Percentiles rank a stretch among this genome's conserved stretches.
phyloP scores from a whole-genome alignment of 2,329 filamentous ascomycete genomes.

The Ophiostoma triangulosporum region DNA sequence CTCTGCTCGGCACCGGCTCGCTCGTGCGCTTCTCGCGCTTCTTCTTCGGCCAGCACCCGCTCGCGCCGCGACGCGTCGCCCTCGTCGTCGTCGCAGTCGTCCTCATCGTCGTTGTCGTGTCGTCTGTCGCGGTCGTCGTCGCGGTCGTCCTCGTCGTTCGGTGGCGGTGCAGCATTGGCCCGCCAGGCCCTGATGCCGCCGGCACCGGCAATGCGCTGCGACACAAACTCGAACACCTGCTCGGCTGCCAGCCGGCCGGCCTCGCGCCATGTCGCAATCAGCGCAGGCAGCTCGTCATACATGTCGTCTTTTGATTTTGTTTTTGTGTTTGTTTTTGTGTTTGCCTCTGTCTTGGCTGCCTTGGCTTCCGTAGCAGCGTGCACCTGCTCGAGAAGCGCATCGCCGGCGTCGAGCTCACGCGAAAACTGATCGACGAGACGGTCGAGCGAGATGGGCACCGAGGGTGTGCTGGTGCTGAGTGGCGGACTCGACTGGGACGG shows the following conservation, averaged over 20 bases:
- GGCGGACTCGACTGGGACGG: not conserved
- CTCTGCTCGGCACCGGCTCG: not conserved
- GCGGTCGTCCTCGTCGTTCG: slow-evolving; percentile 5
- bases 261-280: slow-evolving; percentile 47
- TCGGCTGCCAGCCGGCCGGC: slow-evolving; percentile 52
- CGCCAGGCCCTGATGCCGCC: slow-evolving; percentile 21
- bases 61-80: not conserved
- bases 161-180: slow-evolving; percentile 15
- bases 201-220: slow-evolving; percentile 30
- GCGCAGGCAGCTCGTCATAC: slow-evolving; percentile 34
- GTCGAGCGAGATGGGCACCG: not conserved
- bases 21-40: not conserved
- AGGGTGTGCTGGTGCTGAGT: not conserved
- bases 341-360: not conserved
- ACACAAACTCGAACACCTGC: slow-evolving; percentile 48
- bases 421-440: slow-evolving; percentile 8
- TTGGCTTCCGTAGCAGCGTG: too few species aligned
- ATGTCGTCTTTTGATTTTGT: slow-evolving; percentile 21
- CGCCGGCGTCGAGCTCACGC: slow-evolving; percentile 8
- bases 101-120: not conserved
- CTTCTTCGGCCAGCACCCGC: not conserved
- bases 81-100: not conserved
- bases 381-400: not conserved
- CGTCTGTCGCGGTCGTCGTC: slow-evolving; percentile 1
- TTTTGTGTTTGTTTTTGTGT: not conserved